These are phyloP conservation scores for Taphrina flavorubra DNA, from an alignment of 1,139 yeast genomes.

Conservation along the genomic window DNA sequence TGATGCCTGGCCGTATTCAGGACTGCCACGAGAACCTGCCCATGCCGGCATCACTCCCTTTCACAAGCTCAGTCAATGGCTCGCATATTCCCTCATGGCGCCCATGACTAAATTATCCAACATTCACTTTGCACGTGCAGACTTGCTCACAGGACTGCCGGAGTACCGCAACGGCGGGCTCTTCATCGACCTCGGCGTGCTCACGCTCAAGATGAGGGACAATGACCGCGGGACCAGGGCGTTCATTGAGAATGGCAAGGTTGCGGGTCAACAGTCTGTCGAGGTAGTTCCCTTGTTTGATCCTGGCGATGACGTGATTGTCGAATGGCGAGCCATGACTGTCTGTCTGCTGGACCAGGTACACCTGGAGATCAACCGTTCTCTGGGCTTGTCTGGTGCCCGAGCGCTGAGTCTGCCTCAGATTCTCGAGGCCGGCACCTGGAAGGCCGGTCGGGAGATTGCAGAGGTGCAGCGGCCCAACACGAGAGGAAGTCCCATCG, in stretches of 20 bases:
- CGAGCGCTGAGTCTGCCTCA: constrained; percentile 59
- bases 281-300: constrained; percentile 57
- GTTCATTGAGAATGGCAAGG: constrained; percentile 42
- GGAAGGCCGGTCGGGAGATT: constrained; percentile 66
- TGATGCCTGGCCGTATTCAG: constrained; percentile 62
- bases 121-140: constrained; percentile 56
- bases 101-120: constrained; percentile 58
- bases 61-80: constrained; percentile 69
- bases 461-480: constrained; percentile 59
- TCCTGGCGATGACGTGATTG: constrained; percentile 63
- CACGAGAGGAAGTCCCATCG: constrained; percentile 65
- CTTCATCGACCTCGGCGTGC: constrained; percentile 60
- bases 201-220: constrained; percentile 56
- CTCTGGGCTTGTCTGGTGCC: constrained; percentile 50
- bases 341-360: constrained; percentile 61
- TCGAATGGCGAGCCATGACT: constrained; percentile 69
- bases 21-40: constrained; percentile 49
- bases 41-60: constrained; percentile 59
- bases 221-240: constrained; percentile 53
- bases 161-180: constrained; percentile 70
- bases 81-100: constrained; percentile 62
- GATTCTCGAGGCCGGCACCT: constrained; percentile 66
- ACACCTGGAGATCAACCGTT: constrained; percentile 58
- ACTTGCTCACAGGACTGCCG: constrained; percentile 63
- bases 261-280: constrained; percentile 47